phyloP scores from a whole-genome alignment of 345 rosid species.

The Ceriops tagal region DNA sequence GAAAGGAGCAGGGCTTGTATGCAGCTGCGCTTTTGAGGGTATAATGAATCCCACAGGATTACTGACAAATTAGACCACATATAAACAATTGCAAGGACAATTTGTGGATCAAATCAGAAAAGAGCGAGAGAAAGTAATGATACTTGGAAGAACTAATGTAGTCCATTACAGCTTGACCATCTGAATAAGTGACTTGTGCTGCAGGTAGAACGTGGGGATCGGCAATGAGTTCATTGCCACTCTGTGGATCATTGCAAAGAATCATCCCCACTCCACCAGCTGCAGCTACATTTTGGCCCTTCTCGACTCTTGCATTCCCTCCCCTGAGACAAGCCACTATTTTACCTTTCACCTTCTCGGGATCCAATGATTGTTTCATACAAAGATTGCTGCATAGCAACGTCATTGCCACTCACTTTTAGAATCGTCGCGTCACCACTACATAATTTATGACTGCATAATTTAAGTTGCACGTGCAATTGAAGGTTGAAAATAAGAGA shows the following conservation, averaged over 20 bases:
- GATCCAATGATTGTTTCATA: constrained; percentile 40
- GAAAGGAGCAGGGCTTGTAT: constrained; percentile 14
- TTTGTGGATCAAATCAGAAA: not conserved
- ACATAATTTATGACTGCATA: too few species aligned
- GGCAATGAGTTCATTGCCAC: constrained; percentile 31
- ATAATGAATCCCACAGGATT: constrained; percentile 14
- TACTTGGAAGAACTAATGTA: constrained; percentile 49
- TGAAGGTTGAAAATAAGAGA: too few species aligned
- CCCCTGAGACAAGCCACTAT: constrained; percentile 47
- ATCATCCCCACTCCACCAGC: constrained; percentile 62
- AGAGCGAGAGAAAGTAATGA: not conserved
- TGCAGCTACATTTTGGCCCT: constrained; percentile 28
- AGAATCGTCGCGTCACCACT: not conserved
- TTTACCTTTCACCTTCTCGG: constrained; percentile 54
- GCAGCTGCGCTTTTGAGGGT: not conserved
- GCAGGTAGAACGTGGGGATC: constrained; percentile 49
- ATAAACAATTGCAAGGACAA: not conserved
- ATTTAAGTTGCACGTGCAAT: too few species aligned
- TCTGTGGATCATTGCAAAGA: constrained; percentile 32
- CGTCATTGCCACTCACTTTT: not conserved
- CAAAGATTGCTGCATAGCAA: constrained; percentile 17
- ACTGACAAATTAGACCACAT: constrained; percentile 18
- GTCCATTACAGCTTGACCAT: constrained; percentile 31
- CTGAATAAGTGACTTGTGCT: constrained; percentile 33
- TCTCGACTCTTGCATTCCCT: constrained; percentile 25